Conservation (phyloP, 768 basidiomycete genomes). For the Thelephora ganbajun region DNA sequence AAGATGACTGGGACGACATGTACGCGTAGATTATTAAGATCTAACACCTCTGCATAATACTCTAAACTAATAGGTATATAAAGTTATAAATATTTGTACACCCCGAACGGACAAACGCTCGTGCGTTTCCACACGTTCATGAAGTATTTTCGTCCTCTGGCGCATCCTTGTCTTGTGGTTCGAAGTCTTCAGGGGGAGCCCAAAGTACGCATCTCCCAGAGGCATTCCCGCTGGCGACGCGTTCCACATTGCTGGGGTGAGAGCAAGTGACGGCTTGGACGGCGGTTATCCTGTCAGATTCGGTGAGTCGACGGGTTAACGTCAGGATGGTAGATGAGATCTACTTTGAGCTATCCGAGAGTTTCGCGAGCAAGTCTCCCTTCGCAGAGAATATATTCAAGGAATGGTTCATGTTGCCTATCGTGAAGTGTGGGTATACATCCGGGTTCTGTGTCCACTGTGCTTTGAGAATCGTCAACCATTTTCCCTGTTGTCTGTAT, state of each 20-base stretch:
- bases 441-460: slow-evolving; percentile 72
- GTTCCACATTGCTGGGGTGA: slow-evolving; percentile 61
- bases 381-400: slow-evolving; percentile 64
- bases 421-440: slow-evolving; percentile 75
- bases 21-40: slow-evolving; percentile 25
- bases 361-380: slow-evolving; percentile 54
- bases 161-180: too few species aligned
- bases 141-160: too few species aligned
- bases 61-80: not conserved
- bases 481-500: slow-evolving; percentile 43
- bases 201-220: slow-evolving; percentile 73
- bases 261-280: slow-evolving; percentile 87
- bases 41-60: not conserved
- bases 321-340: slow-evolving; percentile 6
- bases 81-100: not conserved
- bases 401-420: slow-evolving; percentile 70
- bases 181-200: slow-evolving; percentile 31
- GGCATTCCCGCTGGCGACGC: slow-evolving; percentile 65
- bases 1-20: slow-evolving; percentile 54
- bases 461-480: slow-evolving; percentile 66
- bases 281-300: slow-evolving; percentile 46
- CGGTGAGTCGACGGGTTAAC: not conserved
- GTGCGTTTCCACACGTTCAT: too few species aligned
- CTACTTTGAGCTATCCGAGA: slow-evolving; percentile 45
- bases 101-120: too few species aligned